Evolutionary conservation across 345 rosid genomes (phyloP).

Genomic region (Eucalyptus shirleyi): DNA sequence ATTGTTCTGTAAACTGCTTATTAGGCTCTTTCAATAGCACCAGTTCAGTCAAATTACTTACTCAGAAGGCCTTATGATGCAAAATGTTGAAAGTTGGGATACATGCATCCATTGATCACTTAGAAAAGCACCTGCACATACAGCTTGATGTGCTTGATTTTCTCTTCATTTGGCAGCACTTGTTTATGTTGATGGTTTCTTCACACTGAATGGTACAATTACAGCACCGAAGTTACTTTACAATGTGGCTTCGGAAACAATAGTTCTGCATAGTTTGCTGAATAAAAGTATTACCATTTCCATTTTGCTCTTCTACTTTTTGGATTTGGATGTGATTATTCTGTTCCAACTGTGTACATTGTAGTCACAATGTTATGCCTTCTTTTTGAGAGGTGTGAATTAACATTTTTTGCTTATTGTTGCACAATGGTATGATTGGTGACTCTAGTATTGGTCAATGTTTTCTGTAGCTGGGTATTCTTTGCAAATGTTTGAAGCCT

Average conservation of each 20-base stretch:
- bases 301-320: background rate
- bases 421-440: background rate
- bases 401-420: background rate
- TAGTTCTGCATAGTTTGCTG: background rate
- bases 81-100: background rate
- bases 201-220: background rate
- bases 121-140: background rate
- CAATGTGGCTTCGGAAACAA: background rate
- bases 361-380: background rate
- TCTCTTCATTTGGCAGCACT: background rate
- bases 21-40: background rate
- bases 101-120: background rate
- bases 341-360: background rate
- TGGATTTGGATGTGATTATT: background rate
- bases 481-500: background rate
- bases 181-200: background rate
- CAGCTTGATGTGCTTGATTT: background rate
- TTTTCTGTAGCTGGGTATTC: background rate
- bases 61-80: background rate
- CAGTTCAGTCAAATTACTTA: background rate
- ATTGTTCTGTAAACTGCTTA: background rate
- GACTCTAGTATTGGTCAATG: background rate
- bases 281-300: background rate
- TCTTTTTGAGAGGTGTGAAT: background rate
- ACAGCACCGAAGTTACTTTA: background rate